phyloP scores from a whole-genome alignment of 148 eudicot genomes.

The Tetragonia tetragonoides region DNA sequence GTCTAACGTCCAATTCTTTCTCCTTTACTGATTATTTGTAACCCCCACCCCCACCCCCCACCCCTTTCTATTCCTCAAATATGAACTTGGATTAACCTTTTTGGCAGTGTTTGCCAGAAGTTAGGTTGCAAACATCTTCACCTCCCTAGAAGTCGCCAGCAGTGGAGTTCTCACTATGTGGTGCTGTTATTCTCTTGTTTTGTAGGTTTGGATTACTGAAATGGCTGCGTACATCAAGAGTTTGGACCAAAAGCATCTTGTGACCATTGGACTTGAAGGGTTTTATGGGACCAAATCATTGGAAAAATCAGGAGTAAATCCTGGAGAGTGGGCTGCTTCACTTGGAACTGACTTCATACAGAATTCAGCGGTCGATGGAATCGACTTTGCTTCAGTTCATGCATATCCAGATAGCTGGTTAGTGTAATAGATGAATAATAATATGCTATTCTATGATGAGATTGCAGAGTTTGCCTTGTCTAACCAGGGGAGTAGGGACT shows the following conservation, averaged over 20 bases:
- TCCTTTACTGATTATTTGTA: background rate
- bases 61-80: too few species aligned
- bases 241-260: constrained; percentile 50
- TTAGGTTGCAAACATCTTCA: background rate
- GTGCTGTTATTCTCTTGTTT: background rate
- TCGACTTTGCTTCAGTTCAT: constrained; percentile 62
- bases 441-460: background rate
- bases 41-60: too few species aligned
- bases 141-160: background rate
- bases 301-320: constrained; percentile 38
- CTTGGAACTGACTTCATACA: constrained; percentile 53
- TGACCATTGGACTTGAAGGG: constrained; percentile 53
- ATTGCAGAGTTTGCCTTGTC: background rate
- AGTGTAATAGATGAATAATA: constrained; percentile 4
- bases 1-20: background rate
- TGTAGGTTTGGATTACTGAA: constrained; percentile 52
- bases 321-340: constrained; percentile 46
- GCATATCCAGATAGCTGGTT: constrained; percentile 58
- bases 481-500: too few species aligned
- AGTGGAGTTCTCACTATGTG: background rate
- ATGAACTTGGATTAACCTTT: background rate
- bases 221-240: constrained; percentile 53
- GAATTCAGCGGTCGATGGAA: constrained; percentile 41
- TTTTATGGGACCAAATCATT: constrained; percentile 37
- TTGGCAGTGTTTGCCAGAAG: background rate